Percentiles rank a stretch among this genome's conserved stretches.
These are phyloP conservation scores for Paraphaeosphaeria minitans DNA, from an alignment of 2,329 filamentous ascomycete genomes.

Conservation along the genomic window DNA sequence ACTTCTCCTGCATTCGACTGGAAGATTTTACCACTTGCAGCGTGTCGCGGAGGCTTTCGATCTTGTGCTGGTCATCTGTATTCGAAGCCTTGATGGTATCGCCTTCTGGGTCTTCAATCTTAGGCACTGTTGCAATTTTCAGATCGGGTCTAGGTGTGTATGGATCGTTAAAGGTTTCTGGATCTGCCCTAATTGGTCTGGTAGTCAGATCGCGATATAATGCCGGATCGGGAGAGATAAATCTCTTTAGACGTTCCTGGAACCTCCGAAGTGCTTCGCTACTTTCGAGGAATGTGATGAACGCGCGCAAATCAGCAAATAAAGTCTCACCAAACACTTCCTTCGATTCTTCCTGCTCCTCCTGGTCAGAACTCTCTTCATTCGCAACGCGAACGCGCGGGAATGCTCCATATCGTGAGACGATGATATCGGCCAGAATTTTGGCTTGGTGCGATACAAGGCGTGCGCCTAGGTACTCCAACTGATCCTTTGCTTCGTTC, in stretches of 20 bases:
- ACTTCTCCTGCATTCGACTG: not conserved
- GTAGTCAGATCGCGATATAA: not conserved
- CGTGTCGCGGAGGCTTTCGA: not conserved
- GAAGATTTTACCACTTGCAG: not conserved
- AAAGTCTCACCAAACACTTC: slow-evolving; percentile 13
- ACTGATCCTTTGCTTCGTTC: slow-evolving; percentile 12
- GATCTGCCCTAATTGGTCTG: not conserved
- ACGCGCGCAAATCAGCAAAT: slow-evolving; percentile 17
- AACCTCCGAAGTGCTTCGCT: slow-evolving; percentile 18
- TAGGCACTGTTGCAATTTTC: too few relatives aligned
- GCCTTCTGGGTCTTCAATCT: too few relatives aligned
- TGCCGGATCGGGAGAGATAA: slow-evolving; percentile 6
- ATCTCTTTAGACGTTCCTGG: slow-evolving; percentile 17
- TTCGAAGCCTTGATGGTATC: too few relatives aligned
- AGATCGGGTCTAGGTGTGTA: not conserved
- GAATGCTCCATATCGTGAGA: slow-evolving; percentile 5
- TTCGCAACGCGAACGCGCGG: not conserved
- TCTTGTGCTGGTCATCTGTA: not conserved
- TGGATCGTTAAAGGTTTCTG: not conserved
- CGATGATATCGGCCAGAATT: slow-evolving; percentile 13
- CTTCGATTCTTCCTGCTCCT: slow-evolving; percentile 6
- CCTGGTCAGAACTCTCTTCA: slow-evolving; percentile 16
- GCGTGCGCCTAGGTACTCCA: slow-evolving; percentile 13
- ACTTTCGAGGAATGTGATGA: slow-evolving; percentile 20
- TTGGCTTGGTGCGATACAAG: slow-evolving; percentile 15